Conservation (phyloP, 345 rosid genomes). For the Citrus mangshanensis region DNA sequence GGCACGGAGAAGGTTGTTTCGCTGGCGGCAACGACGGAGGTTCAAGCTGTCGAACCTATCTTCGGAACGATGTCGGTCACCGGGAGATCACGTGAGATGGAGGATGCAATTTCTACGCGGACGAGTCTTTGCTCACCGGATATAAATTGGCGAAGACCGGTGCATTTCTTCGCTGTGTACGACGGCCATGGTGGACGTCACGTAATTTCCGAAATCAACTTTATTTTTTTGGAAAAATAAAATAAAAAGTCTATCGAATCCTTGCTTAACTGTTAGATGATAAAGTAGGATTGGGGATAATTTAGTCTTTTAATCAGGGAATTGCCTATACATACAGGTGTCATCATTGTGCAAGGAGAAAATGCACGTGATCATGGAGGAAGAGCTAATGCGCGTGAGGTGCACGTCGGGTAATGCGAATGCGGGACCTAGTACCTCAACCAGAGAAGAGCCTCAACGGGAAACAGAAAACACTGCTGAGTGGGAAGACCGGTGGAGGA, state of each 20-base stretch:
- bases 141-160: conserved; percentile 37
- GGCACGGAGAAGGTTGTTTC: neutral
- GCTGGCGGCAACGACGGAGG: neutral
- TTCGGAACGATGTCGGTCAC: conserved; percentile 53
- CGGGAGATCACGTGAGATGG: conserved; percentile 66
- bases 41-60: conserved; percentile 27
- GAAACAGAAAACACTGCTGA: neutral
- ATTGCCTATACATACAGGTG: conserved; percentile 31
- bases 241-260: neutral
- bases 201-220: conserved; percentile 10
- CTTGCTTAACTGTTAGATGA: neutral
- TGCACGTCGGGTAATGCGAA: neutral
- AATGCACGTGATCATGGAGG: conserved; percentile 48
- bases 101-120: conserved; percentile 43
- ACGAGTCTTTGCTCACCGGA: conserved; percentile 48
- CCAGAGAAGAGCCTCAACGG: neutral
- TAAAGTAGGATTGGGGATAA: neutral
- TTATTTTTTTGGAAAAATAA: neutral
- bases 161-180: conserved; percentile 77
- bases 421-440: conserved; percentile 6
- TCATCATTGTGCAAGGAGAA: conserved; percentile 41
- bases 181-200: conserved; percentile 89
- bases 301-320: conserved; percentile 12
- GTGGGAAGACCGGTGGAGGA: conserved; percentile 32
- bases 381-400: conserved; percentile 38